Evolutionary conservation across 345 rosid genomes (phyloP).

Genomic region (Euclidium syriacum): DNA sequence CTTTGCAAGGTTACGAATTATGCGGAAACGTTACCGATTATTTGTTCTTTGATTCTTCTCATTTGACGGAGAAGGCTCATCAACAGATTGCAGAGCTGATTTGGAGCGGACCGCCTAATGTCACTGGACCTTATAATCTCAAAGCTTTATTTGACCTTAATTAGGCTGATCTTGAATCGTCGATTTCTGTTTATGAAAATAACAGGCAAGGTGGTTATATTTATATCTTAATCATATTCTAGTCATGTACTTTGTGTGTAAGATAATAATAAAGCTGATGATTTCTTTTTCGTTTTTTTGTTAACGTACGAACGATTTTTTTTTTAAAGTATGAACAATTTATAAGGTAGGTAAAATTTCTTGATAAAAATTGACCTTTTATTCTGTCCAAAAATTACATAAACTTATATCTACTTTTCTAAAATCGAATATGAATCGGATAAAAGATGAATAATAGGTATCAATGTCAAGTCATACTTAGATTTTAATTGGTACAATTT

Average conservation of each 20-base stretch:
- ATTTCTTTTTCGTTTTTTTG: too few relatives aligned
- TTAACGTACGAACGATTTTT: too few relatives aligned
- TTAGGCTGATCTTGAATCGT: background rate
- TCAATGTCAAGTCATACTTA: too few relatives aligned
- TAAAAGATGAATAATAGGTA: too few relatives aligned
- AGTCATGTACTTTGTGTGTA: background rate
- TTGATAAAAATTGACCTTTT: too few relatives aligned
- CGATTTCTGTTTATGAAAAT: background rate
- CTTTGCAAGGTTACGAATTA: constrained; percentile 15
- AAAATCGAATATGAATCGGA: too few relatives aligned
- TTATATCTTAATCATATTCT: background rate
- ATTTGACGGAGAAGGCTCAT: constrained; percentile 34
- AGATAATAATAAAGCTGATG: background rate
- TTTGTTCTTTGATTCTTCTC: constrained; percentile 36
- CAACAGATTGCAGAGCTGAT: constrained; percentile 33
- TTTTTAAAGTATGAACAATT: too few relatives aligned
- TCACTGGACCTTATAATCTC: constrained; percentile 38
- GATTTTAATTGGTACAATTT: too few relatives aligned
- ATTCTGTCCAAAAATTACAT: too few relatives aligned
- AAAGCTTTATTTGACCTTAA: constrained; percentile 33
- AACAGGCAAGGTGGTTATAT: background rate
- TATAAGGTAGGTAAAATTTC: too few relatives aligned
- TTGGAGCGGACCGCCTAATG: constrained; percentile 33
- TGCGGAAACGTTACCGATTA: constrained; percentile 28
- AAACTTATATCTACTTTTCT: too few relatives aligned